These are phyloP conservation scores for Plasmodium inui DNA, from an alignment of 169 alveolate genomes.

Conservation along the genomic window DNA sequence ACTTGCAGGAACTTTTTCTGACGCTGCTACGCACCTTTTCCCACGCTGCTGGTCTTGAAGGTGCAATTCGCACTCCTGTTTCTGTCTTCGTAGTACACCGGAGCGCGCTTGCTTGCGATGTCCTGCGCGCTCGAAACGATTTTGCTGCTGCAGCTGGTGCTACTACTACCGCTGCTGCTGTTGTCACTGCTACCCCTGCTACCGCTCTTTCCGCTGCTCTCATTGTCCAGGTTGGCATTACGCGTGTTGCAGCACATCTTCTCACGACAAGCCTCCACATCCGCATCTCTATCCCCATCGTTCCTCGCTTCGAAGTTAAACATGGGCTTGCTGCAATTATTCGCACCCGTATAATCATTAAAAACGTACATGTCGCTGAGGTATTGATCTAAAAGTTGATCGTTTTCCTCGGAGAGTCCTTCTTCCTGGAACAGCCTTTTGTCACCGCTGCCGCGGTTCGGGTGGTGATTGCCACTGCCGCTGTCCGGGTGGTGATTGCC, in stretches of 20 bases:
- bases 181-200: neutral
- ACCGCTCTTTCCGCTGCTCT: neutral
- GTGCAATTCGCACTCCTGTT: neutral
- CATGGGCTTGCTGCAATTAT: conserved; percentile 13
- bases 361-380: conserved; percentile 24
- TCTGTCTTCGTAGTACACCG: neutral
- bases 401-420: neutral
- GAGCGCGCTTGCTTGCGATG: neutral
- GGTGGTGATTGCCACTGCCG: neutral
- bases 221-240: conserved; percentile 4
- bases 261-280: neutral
- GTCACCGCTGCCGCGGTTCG: neutral
- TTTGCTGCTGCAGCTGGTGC: conserved; percentile 14
- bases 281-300: neutral
- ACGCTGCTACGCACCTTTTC: neutral
- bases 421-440: neutral
- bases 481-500: too few species aligned
- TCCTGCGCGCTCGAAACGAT: neutral
- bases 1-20: neutral
- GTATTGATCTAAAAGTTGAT: conserved; percentile 11
- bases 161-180: neutral
- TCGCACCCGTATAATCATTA: conserved; percentile 10
- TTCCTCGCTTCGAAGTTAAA: conserved; percentile 24
- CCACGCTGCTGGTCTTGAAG: neutral
- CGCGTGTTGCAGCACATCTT: neutral